These are phyloP conservation scores for Scheffersomyces quercinus DNA, from an alignment of 1,139 yeast genomes.

Conservation along the genomic window DNA sequence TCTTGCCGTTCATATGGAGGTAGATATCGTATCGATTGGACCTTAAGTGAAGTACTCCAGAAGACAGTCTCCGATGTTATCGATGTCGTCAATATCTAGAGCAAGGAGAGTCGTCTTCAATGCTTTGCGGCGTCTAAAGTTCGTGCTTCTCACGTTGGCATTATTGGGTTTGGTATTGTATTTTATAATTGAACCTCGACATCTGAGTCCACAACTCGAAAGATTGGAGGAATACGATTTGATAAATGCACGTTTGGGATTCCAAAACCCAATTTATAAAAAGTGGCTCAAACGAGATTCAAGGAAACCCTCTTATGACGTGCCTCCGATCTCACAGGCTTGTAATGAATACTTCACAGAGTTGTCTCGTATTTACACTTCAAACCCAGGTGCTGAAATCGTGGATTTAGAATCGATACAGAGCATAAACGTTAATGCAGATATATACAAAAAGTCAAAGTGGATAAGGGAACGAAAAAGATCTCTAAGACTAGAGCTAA, in stretches of 20 bases:
- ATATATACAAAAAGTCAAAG: conserved; percentile 25
- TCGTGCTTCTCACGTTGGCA: neutral
- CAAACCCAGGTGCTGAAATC: conserved; percentile 10
- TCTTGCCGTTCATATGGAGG: too few relatives aligned
- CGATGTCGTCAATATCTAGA: neutral
- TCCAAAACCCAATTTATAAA: neutral
- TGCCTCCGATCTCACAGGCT: neutral
- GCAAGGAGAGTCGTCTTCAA: neutral
- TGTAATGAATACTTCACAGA: conserved; percentile 15
- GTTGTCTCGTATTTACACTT: conserved; percentile 8
- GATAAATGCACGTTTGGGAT: neutral
- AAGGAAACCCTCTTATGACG: neutral
- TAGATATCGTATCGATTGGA: too few relatives aligned
- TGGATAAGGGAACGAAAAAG: conserved; percentile 24
- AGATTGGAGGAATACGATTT: neutral
- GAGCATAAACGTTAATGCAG: conserved; percentile 17
- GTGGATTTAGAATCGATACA: conserved; percentile 19
- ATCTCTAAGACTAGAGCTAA: conserved; percentile 11
- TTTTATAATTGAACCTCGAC: conserved; percentile 3
- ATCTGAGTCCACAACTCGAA: neutral
- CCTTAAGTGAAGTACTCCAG: too few relatives aligned
- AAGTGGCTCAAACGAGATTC: neutral
- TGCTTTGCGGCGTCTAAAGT: neutral
- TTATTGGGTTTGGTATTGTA: neutral
- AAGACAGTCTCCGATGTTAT: too few relatives aligned